Base-by-base conservation (phyloP, 2,329 filamentous ascomycete genomes). In the Penicillium italicum region DNA sequence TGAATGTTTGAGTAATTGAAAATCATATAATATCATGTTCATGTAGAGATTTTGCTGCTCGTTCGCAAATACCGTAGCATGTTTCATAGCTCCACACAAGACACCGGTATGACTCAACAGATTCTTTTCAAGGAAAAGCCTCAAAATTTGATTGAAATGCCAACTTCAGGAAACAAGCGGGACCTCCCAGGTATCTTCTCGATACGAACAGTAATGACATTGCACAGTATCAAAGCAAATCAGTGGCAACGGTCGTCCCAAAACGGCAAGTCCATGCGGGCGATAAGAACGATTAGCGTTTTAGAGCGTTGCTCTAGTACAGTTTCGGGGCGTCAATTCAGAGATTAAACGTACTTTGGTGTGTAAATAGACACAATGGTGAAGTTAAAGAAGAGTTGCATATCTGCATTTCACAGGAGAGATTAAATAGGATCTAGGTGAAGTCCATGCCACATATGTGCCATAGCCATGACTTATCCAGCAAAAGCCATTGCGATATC, bases 221-320 rank as follows among this genome's bases (percentile, higher is more conserved):
- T 26, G 31, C 33, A 36, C 30, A 44, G 20, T 14, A 31, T 24
- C 24, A 43, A 47, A 28, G 34, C 43, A 38, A 46, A 38, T 49
- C 18, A 42, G 58, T 62, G 61, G 60, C 56, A 42, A 60, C 3
- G 8, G 12, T 24, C 30, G 22, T 11, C 61, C 55, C 16, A 50
- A 64, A 61, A 34, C 5, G 47, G 62, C 34, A 65, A 58, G 62
- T 64, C 47, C 55, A 62, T 45, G 61, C 62, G 60, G 44, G 11
- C 26, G 62, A 65, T 65, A 64, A 62, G 57, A 45, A 40, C 30
- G 24, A 30, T 48, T 51, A 54, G 55, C 51, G 51, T 31, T 37
- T 34, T 43, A 44, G 41, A 45, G 49, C 51, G 55, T 47, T 37
- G 51, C 38, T 43, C 20, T 28, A 36, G 16, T 10, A 44, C 7